Percentiles rank a stretch among this genome's conserved stretches.
These are phyloP conservation scores for Sporothrix globosa DNA, from an alignment of 2,329 filamentous ascomycete species.

Conservation along the genomic window DNA sequence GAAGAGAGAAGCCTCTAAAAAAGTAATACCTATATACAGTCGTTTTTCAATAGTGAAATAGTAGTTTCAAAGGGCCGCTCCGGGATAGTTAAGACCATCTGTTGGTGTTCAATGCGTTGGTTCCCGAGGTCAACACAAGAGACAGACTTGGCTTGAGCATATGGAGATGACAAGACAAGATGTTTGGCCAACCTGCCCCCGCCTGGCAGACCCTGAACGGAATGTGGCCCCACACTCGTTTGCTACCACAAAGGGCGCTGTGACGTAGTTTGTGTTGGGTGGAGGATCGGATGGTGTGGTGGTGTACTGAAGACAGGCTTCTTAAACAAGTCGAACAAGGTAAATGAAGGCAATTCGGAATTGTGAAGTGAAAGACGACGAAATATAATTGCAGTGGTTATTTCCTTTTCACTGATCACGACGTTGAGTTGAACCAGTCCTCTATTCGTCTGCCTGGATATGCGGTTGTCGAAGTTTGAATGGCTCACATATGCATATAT, in stretches of 20 bases:
- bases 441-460: slow-evolving; percentile 20
- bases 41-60: neutral
- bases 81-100: neutral
- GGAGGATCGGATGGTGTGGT: neutral
- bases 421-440: neutral
- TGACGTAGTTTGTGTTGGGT: slow-evolving; percentile 11
- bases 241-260: slow-evolving; percentile 12
- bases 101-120: neutral
- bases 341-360: neutral
- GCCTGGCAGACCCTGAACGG: slow-evolving; percentile 1
- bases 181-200: neutral
- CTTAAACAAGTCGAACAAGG: neutral
- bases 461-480: neutral
- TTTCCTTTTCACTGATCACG: neutral
- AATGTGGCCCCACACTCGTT: slow-evolving; percentile 11
- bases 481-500: neutral
- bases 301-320: neutral
- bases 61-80: neutral
- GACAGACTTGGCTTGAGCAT: neutral
- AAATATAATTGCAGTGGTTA: neutral
- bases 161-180: neutral
- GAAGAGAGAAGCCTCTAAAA: neutral
- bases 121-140: neutral
- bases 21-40: neutral
- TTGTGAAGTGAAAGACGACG: neutral